These are phyloP conservation scores for Volvox reticuliferus DNA, from an alignment of 139 green algal genomes.

Conservation along the genomic window DNA sequence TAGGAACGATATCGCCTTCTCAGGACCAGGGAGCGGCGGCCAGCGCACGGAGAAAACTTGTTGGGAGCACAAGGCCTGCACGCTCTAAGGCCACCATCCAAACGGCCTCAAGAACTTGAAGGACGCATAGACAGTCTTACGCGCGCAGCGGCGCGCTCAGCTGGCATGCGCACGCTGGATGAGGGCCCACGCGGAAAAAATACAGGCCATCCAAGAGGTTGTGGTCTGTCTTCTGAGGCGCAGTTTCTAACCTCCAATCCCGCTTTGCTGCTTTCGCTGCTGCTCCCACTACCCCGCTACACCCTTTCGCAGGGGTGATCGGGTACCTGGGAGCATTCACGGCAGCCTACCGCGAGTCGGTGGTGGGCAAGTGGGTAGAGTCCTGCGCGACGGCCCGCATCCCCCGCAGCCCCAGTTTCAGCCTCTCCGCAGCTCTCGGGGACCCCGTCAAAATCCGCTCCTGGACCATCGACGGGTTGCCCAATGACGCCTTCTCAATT, in stretches of 20 bases:
- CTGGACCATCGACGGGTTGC: slow-evolving; percentile 83
- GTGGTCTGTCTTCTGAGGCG: too few species aligned
- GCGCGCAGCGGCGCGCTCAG: too few species aligned
- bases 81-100: too few species aligned
- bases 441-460: slow-evolving; percentile 77
- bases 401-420: slow-evolving; percentile 68
- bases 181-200: too few species aligned
- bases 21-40: too few species aligned
- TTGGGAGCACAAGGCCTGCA: too few species aligned
- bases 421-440: slow-evolving; percentile 68
- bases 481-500: slow-evolving; percentile 84
- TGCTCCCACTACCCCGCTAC: not conserved
- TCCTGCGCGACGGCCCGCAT: slow-evolving; percentile 58
- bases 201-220: too few species aligned
- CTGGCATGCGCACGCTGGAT: too few species aligned
- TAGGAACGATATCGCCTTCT: not conserved
- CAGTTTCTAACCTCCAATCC: not conserved
- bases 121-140: too few species aligned
- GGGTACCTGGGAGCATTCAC: slow-evolving; percentile 86
- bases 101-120: too few species aligned
- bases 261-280: not conserved
- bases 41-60: too few species aligned
- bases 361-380: slow-evolving; percentile 64
- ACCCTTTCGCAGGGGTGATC: slow-evolving; percentile 64
- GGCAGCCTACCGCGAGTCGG: slow-evolving; percentile 68